Conservation (phyloP, 768 basidiomycete genomes). For the Podaxis pistillaris region DNA sequence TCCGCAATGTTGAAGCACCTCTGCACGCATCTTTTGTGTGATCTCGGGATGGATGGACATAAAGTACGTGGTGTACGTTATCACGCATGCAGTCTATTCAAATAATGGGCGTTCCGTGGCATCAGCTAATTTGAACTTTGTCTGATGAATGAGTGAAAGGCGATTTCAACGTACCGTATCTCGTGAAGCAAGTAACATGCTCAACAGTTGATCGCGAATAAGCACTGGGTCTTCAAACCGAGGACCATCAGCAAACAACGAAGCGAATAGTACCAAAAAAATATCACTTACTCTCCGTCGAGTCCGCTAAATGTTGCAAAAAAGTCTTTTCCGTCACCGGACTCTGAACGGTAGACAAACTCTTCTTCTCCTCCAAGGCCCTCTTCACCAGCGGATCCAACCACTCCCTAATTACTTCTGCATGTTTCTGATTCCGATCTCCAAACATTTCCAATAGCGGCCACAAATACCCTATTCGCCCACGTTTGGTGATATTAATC, state of each 20-base stretch:
- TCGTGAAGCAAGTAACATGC: constrained; percentile 71
- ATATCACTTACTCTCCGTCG: constrained; percentile 51
- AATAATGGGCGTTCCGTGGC: neutral
- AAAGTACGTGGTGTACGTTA: constrained; percentile 72
- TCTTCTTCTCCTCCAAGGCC: constrained; percentile 46
- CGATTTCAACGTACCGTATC: constrained; percentile 57
- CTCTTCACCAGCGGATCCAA: constrained; percentile 61
- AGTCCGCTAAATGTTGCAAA: constrained; percentile 63
- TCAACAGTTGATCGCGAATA: constrained; percentile 78
- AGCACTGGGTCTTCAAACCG: constrained; percentile 49
- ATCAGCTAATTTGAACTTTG: neutral
- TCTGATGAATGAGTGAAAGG: neutral
- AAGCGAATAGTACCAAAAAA: neutral
- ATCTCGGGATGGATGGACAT: constrained; percentile 65
- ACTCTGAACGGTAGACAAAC: constrained; percentile 32
- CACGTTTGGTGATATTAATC: constrained; percentile 46
- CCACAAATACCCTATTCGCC: constrained; percentile 55
- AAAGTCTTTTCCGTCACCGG: constrained; percentile 57
- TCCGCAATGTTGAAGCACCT: constrained; percentile 60
- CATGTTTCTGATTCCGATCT: constrained; percentile 50
- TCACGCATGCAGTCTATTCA: constrained; percentile 59
- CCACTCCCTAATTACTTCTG: constrained; percentile 53
- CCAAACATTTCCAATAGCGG: constrained; percentile 57
- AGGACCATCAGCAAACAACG: neutral
- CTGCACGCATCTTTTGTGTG: constrained; percentile 48